phyloP scores from a whole-genome alignment of 2,329 filamentous ascomycete species.

The Chrysoporthe deuterocubensis region DNA sequence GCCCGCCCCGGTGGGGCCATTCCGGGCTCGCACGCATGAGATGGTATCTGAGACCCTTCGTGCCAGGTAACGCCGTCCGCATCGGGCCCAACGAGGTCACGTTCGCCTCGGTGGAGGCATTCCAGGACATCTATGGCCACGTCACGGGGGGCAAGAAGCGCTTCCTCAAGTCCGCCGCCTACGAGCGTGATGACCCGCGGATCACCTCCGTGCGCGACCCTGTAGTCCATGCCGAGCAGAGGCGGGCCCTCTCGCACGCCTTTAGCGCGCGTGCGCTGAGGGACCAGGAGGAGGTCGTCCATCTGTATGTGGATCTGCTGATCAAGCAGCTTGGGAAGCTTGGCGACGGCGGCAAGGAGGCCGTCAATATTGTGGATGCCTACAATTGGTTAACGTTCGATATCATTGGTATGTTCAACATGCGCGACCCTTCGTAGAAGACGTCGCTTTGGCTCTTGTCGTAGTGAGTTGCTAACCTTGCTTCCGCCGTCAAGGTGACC shows the following conservation, averaged over 20 bases:
- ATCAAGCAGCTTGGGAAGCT: slow-evolving; percentile 33
- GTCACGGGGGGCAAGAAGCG: slow-evolving; percentile 15
- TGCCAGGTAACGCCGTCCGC: slow-evolving; percentile 31
- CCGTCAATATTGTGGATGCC: slow-evolving; percentile 33
- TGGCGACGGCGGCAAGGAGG: slow-evolving; percentile 12
- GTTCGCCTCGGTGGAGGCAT: slow-evolving; percentile 10
- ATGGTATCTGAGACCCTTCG: not conserved
- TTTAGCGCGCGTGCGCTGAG: slow-evolving; percentile 36
- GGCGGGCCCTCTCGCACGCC: slow-evolving; percentile 34
- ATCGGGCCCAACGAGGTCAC: slow-evolving; percentile 20
- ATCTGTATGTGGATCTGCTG: slow-evolving; percentile 37
- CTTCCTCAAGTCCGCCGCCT: slow-evolving; percentile 38
- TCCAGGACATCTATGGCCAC: slow-evolving; percentile 28
- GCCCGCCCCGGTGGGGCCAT: not conserved
- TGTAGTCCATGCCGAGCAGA: slow-evolving; percentile 34
- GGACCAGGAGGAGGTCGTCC: slow-evolving; percentile 38
- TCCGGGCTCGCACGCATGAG: not conserved
- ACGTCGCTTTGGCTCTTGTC: not conserved
- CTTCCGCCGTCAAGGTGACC: slow-evolving; percentile 32
- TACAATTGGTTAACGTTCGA: slow-evolving; percentile 38
- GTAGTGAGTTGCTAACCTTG: not conserved
- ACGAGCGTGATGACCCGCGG: slow-evolving; percentile 34
- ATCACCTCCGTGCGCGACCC: slow-evolving; percentile 37
- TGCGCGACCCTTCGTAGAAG: too few species aligned
- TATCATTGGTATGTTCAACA: slow-evolving; percentile 34